phyloP scores from a whole-genome alignment of 2,329 filamentous ascomycete species.

The Trichoderma afroharzianum region DNA sequence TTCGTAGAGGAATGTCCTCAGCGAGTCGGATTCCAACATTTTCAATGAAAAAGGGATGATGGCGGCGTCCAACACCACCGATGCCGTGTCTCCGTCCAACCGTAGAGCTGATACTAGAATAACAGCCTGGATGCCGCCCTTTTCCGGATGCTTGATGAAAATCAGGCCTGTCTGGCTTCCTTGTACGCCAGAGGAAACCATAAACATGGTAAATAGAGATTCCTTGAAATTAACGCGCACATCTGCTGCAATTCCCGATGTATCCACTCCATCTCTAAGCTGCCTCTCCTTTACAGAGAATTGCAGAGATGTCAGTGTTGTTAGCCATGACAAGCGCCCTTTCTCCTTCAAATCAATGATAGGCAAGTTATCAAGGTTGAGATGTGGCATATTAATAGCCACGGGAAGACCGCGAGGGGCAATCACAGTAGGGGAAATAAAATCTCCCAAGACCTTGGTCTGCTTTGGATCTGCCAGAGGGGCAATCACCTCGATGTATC shows the following conservation, averaged over 20 bases:
- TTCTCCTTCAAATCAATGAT: slow-evolving; percentile 39
- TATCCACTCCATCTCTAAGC: slow-evolving; percentile 30
- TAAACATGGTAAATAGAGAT: slow-evolving; percentile 45
- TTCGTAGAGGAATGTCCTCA: slow-evolving; percentile 39
- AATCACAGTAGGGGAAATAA: slow-evolving; percentile 37
- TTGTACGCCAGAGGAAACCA: slow-evolving; percentile 43
- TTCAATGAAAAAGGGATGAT: slow-evolving; percentile 41
- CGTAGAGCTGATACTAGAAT: slow-evolving; percentile 38
- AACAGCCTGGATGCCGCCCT: slow-evolving; percentile 40
- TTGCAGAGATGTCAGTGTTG: slow-evolving; percentile 35
- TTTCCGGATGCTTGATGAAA: slow-evolving; percentile 34
- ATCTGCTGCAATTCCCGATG: slow-evolving; percentile 27
- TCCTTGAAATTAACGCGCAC: slow-evolving; percentile 46
- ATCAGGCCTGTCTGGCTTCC: slow-evolving; percentile 44
- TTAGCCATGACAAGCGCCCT: slow-evolving; percentile 36
- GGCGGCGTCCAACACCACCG: slow-evolving; percentile 45
- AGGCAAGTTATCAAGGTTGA: slow-evolving; percentile 45
- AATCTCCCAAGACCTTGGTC: slow-evolving; percentile 29
- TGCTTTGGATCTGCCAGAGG: slow-evolving; percentile 26
- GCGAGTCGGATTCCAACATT: slow-evolving; percentile 29
- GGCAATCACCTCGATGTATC: slow-evolving; percentile 44
- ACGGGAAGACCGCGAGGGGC: slow-evolving; percentile 30
- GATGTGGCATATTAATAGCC: slow-evolving; percentile 37
- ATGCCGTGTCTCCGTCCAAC: slow-evolving; percentile 41
- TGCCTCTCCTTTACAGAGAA: slow-evolving; percentile 42